A percentile compares a stretch with the other conserved stretches of the same genome.
Conservation (phyloP, 2,329 filamentous ascomycete genomes). For the Aspergillus persii region DNA sequence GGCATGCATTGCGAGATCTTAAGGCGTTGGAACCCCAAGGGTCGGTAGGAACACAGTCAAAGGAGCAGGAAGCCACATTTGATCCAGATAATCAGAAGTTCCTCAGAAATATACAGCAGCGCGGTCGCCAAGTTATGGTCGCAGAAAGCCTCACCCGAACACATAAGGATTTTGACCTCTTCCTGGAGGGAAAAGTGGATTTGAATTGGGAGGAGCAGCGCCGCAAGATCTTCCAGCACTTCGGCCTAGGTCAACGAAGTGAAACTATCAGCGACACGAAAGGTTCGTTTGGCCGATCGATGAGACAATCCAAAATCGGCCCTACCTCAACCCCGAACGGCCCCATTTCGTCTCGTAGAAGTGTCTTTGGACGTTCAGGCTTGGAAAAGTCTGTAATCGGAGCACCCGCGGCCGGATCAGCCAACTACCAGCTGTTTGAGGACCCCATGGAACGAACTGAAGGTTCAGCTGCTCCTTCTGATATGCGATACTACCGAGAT, state of each 20-base stretch:
- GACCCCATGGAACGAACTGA: conserved; percentile 62
- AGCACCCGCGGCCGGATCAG: conserved; percentile 64
- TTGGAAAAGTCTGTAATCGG: conserved; percentile 86
- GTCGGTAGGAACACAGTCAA: conserved; percentile 42
- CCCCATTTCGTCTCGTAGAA: conserved; percentile 44
- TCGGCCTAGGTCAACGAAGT: conserved; percentile 68
- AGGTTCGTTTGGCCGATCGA: conserved; percentile 52
- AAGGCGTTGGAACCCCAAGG: conserved; percentile 73
- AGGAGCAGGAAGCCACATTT: conserved; percentile 39
- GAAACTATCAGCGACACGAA: conserved; percentile 38
- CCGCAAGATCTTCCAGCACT: conserved; percentile 91
- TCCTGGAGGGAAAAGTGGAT: conserved; percentile 89
- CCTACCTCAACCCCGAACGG: conserved; percentile 44
- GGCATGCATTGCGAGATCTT: conserved; percentile 80
- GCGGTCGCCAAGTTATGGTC: conserved; percentile 88
- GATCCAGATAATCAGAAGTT: conserved; percentile 66
- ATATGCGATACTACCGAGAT: conserved; percentile 75
- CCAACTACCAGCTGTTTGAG: conserved; percentile 63
- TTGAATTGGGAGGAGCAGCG: conserved; percentile 96
- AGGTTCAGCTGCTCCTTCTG: conserved; percentile 53
- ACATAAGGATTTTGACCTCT: conserved; percentile 86
- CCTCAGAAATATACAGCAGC: conserved; percentile 79
- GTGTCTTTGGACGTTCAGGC: conserved; percentile 66
- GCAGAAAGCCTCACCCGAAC: conserved; percentile 86
- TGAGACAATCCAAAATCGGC: conserved; percentile 38